Evolutionary conservation across 495 filamentous ascomycete genomes (phyloP).

Genomic region (Neurospora sp.): DNA sequence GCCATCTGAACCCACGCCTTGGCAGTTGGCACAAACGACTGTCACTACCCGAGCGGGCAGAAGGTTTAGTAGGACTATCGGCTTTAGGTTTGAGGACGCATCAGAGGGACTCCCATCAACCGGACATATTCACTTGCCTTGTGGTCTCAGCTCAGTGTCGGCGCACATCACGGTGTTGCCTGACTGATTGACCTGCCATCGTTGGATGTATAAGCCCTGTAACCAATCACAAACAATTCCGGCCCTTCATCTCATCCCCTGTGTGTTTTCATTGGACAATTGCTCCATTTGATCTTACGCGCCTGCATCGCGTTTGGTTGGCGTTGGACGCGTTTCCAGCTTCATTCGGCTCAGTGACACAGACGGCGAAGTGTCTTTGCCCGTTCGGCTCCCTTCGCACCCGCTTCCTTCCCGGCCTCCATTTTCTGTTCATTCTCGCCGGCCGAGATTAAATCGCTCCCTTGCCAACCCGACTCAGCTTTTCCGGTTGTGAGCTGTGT

Average conservation of each 20-base stretch:
- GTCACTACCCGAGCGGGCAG: background rate
- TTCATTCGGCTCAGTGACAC: background rate
- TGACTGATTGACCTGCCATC: background rate
- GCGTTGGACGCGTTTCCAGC: constrained; percentile 15
- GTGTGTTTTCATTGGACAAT: constrained; percentile 11
- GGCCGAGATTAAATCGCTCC: background rate
- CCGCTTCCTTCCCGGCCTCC: background rate
- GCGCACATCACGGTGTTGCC: background rate
- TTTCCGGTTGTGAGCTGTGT: background rate
- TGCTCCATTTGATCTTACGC: constrained; percentile 10
- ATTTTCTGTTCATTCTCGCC: background rate
- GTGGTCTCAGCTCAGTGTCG: background rate
- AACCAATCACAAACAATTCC: constrained; percentile 2
- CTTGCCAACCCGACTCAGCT: background rate
- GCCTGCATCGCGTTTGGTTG: constrained; percentile 14
- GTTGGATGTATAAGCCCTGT: background rate
- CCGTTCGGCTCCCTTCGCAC: background rate
- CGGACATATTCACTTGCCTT: background rate
- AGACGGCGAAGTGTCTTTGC: constrained; percentile 2
- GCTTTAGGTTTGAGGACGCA: background rate
- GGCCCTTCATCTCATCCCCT: background rate
- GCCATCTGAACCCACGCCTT: background rate
- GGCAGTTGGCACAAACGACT: background rate
- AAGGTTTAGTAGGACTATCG: background rate
- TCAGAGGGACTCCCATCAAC: background rate